Conservation (phyloP, 177 flowering plant genomes). For the Vitis hybrid region DNA sequence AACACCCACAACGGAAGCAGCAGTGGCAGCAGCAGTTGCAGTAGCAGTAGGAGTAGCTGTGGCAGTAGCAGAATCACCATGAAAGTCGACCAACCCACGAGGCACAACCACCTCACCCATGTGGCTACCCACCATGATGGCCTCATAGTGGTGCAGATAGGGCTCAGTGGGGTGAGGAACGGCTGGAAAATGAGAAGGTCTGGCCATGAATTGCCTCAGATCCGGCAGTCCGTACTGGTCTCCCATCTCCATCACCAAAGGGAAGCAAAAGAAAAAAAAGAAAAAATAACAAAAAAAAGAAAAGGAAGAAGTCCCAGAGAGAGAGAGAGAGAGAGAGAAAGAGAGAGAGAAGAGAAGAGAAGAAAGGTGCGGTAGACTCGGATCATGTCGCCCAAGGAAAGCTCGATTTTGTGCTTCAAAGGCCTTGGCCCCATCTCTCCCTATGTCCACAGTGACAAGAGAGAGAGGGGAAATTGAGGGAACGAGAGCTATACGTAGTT, state of each 20-base stretch:
- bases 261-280: not conserved
- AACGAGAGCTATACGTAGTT: slow-evolving; percentile 1
- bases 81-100: slow-evolving; percentile 10
- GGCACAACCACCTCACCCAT: slow-evolving; percentile 1
- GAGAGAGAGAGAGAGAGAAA: slow-evolving; percentile 16
- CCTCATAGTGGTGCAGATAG: slow-evolving; percentile 31
- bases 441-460: not conserved
- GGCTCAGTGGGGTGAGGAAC: slow-evolving; percentile 19
- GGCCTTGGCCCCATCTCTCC: not conserved
- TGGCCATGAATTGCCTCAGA: slow-evolving; percentile 49
- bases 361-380: not conserved
- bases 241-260: slow-evolving; percentile 30
- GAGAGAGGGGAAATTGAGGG: not conserved
- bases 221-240: slow-evolving; percentile 61
- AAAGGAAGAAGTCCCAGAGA: not conserved
- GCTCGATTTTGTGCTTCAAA: too few relatives aligned
- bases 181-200: slow-evolving; percentile 35
- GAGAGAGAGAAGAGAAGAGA: not conserved
- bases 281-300: not conserved
- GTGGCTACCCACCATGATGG: slow-evolving; percentile 29
- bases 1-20: slow-evolving; percentile 2
- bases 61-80: not conserved
- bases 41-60: slow-evolving; percentile 9
- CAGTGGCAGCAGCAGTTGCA: slow-evolving; percentile 8
- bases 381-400: too few relatives aligned